These are phyloP conservation scores for Pseudocercospora fuligena DNA, from an alignment of 2,329 filamentous ascomycete genomes.

Conservation along the genomic window DNA sequence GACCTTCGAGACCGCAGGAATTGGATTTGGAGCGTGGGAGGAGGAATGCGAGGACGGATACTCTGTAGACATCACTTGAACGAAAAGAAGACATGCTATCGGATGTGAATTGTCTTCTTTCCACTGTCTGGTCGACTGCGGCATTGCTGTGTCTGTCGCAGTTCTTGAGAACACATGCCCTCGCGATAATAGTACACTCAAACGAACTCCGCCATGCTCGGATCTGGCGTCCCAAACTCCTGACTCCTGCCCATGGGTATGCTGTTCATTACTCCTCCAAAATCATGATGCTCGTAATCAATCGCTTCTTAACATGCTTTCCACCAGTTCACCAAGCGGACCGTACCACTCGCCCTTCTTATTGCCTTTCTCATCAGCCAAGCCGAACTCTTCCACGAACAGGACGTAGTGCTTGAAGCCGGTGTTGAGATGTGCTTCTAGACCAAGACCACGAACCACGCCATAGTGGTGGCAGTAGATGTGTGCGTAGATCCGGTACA, in stretches of 20 bases:
- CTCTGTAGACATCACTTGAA: background rate
- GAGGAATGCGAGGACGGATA: constrained; percentile 21
- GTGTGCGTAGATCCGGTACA: constrained; percentile 97
- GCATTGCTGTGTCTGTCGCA: background rate
- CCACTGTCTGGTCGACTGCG: background rate
- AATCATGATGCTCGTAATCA: constrained; percentile 44
- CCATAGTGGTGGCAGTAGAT: constrained; percentile 99
- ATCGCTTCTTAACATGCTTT: constrained; percentile 96
- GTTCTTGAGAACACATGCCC: background rate
- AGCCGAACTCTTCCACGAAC: constrained; percentile 93
- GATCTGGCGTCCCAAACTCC: constrained; percentile 1
- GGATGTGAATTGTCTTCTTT: background rate
- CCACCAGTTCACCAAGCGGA: constrained; percentile 90
- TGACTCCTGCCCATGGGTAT: constrained; percentile 1
- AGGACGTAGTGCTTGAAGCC: constrained; percentile 99
- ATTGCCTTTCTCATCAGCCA: constrained; percentile 77
- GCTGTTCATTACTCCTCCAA: constrained; percentile 6
- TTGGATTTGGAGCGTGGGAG: constrained; percentile 22
- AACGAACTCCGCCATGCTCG: background rate
- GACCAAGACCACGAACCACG: constrained; percentile 88
- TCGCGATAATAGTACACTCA: background rate
- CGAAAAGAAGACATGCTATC: background rate
- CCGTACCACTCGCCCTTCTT: constrained; percentile 83
- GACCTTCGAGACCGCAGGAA: constrained; percentile 14
- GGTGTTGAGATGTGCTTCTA: constrained; percentile 97